Evolutionary conservation across 768 basidiomycete species (phyloP), one percentile per base, ranked within the genome.

Genomic region (Pisolithus microcarpus): DNA sequence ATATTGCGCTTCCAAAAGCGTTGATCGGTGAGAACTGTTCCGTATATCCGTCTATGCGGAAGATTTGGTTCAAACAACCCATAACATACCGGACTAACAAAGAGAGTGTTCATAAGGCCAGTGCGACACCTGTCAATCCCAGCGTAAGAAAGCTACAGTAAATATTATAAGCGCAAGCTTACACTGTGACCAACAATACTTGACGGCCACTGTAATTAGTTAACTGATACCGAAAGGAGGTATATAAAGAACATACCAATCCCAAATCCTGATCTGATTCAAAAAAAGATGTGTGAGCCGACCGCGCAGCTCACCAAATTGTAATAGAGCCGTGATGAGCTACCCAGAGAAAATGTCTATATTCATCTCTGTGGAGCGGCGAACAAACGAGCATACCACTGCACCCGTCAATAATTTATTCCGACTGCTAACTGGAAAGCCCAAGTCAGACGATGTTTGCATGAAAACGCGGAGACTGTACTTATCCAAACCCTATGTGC

Each of bases 401-500:
- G 30, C 24, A 7, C 19, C 44, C 10, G 56, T 54, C 24, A 64
- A 9, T 9, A 48, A 7, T 15, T 52, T 53, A 37, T 64, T 63
- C 24, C 16, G 21, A 43, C 42, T 55, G 4, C 59, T 61, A 23
- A 63, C 61, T 62, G 42, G 16, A 36, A 37, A 19, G 5, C 13
- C 28, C n/a, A 31, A 11, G 5, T 52, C 28, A 30, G 19, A 3
- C 24, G 11, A 4, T 7, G 13, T 39, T 10, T 8, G 30, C 21
- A 23, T 0, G 5, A 16, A 24, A 16, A 15, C 11, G 13, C n/a
- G 4, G 1, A 10, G 13, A 34, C 9, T 10, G 1, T 43, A 62
- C 61, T 62, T 56, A 63, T 61, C 59, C 59, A 64, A n/a, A 64
- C 59, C 31, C 60, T 60, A 23, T 63, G 62, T 21, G 51, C 50